Conservation (phyloP, 176 grass and related monocot genomes). For the Oryza glumipatula region DNA sequence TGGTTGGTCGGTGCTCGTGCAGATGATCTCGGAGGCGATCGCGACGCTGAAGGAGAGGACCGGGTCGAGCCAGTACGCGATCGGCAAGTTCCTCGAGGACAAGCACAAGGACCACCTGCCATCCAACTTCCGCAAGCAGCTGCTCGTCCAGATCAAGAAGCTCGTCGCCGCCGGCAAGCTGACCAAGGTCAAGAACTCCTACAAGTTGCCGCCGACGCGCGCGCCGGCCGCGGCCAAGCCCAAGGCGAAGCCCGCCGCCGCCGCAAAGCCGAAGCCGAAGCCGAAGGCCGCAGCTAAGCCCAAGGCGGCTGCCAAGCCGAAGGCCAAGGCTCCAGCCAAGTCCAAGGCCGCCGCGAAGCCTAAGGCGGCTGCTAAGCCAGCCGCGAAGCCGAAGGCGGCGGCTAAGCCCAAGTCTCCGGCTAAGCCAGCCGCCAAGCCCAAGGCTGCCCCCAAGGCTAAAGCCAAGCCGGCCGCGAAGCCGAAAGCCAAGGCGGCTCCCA, state of each 20-base stretch:
- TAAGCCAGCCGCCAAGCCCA: background rate
- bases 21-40: constrained; percentile 85
- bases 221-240: constrained; percentile 14
- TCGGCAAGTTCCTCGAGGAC: constrained; percentile 74
- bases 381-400: background rate
- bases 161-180: constrained; percentile 69
- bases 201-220: constrained; percentile 49
- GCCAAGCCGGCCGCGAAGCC: constrained; percentile 42
- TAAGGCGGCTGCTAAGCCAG: constrained; percentile 16
- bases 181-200: constrained; percentile 72
- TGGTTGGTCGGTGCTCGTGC: background rate
- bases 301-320: background rate
- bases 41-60: constrained; percentile 64
- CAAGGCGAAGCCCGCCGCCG: constrained; percentile 4
- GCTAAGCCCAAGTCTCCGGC: constrained; percentile 31
- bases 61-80: constrained; percentile 68
- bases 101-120: constrained; percentile 65
- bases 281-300: background rate
- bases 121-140: constrained; percentile 60
- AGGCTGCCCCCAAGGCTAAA: constrained; percentile 17
- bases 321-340: constrained; percentile 21
- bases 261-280: background rate
- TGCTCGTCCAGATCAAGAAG: constrained; percentile 63
- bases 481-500: constrained; percentile 20
- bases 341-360: background rate